A percentile compares a stretch with the other conserved stretches of the same genome.
Evolutionary conservation across 129 eudicot genomes (phyloP).

Genomic region (Solidago caesia): DNA sequence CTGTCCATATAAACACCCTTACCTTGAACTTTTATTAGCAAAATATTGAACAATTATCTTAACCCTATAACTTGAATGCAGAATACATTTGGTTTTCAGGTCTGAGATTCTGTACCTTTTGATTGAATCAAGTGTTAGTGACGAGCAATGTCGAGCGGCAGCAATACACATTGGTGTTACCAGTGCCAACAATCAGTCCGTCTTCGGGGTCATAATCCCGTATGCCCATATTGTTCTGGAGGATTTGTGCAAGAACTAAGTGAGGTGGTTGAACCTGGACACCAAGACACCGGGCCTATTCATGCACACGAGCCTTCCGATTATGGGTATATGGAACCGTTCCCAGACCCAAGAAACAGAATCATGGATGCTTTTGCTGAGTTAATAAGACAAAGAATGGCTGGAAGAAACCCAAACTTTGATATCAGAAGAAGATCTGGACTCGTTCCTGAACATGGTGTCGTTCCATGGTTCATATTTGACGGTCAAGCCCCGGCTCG

Average conservation of each 20-base stretch:
- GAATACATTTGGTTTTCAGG: not conserved
- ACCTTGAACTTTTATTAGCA: not conserved
- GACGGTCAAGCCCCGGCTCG: conserved; percentile 61
- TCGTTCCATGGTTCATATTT: conserved; percentile 65
- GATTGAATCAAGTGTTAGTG: not conserved
- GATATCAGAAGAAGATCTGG: conserved; percentile 52
- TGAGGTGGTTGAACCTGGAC: conserved; percentile 49
- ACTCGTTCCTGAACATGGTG: conserved; percentile 43
- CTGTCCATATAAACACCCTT: not conserved
- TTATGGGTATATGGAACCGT: conserved; percentile 51
- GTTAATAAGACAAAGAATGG: conserved; percentile 67
- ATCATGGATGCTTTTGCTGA: conserved; percentile 66
- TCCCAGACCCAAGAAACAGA: conserved; percentile 54
- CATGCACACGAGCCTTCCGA: conserved; percentile 44
- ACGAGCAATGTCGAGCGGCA: conserved; percentile 61
- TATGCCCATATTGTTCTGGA: conserved; percentile 71
- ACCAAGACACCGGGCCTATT: conserved; percentile 29
- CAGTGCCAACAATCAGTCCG: conserved; percentile 67
- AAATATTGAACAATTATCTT: not conserved
- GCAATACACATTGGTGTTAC: conserved; percentile 89
- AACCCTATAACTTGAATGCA: not conserved
- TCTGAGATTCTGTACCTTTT: not conserved
- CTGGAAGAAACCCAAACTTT: conserved; percentile 57
- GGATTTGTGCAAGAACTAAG: conserved; percentile 82
- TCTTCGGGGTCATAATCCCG: conserved; percentile 43